A percentile compares a stretch with the other conserved stretches of the same genome.
These are phyloP conservation scores for Solanum corneliomulleri DNA, from an alignment of 257 asterid genomes.

Conservation along the genomic window DNA sequence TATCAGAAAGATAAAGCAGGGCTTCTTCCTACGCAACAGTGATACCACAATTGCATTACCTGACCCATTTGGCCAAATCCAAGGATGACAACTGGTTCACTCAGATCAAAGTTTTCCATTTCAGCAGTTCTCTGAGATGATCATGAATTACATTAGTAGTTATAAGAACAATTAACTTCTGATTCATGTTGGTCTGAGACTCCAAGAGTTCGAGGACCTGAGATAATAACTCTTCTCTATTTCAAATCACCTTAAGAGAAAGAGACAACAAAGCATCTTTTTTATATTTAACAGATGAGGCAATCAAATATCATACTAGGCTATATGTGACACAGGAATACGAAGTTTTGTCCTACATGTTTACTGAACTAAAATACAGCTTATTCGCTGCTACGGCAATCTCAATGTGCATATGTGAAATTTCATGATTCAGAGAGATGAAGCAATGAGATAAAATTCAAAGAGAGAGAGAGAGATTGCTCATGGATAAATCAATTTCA, in stretches of 20 bases:
- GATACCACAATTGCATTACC: conserved; percentile 27
- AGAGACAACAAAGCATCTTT: neutral
- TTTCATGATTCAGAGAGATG: neutral
- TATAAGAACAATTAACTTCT: neutral
- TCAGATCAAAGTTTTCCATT: conserved; percentile 51
- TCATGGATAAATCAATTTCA: neutral
- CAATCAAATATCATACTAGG: neutral
- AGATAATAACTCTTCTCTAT: neutral
- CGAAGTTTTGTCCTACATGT: neutral
- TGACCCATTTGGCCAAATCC: conserved; percentile 98
- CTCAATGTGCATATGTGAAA: neutral
- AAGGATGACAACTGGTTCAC: conserved; percentile 88
- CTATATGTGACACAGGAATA: neutral
- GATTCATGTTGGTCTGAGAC: neutral
- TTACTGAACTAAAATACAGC: neutral
- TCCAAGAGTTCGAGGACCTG: neutral
- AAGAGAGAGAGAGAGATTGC: neutral
- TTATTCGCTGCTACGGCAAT: neutral
- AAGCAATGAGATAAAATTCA: neutral
- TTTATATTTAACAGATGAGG: neutral
- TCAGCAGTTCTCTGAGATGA: conserved; percentile 52
- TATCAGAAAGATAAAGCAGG: neutral
- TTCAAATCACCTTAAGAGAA: neutral
- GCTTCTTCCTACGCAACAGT: neutral
- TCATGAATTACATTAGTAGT: neutral